Base-by-base conservation (phyloP, 176 grass and related monocot species). In the Triticum turgidum region DNA sequence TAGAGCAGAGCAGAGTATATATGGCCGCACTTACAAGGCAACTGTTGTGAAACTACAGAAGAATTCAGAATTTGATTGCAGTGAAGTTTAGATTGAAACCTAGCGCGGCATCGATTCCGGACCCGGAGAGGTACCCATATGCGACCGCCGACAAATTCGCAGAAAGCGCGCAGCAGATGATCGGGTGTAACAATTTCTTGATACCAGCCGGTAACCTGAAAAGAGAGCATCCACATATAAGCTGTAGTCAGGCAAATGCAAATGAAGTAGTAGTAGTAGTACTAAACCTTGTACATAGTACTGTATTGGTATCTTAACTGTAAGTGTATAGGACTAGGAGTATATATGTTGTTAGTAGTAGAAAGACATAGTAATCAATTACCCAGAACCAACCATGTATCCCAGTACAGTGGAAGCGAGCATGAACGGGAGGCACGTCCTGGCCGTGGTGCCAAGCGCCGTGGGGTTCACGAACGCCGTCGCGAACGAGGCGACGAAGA, bases 311-410 rank as follows among this genome's bases (percentile, higher is more conserved):
- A 93, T 42, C 39, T 21, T 63, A 84, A 27, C 13, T 76, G 24
- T 61, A 45, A 51, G 85, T 85, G 65, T 47, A 47, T 56, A 59
- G 15, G 51, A 54, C 15, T 25, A 4, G 15, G 51, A 54, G 25
- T 25, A 4, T 44, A 4, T 44, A 41, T 11, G 66, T 14, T 49
- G 59, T 2, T 54, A 18, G 6, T 6, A 58, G 17, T 59, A 64
- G 69, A 73, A 73, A 73, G 69, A 73, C 38, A 73, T 32, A 9
- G 25, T 52, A 9, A 76, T 76, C 45, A 70, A 88, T 96, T 96
- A 98, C 97, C 97, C 88, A 82, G 93, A 90, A 91, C 97, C 94
- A 89, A 93, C 77, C 90, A 98, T 94, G 89, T 94, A 98, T 83
- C 94, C 97, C 80, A 96, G 69, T 29, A 94, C 94, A 41, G 89